Evolutionary conservation across 1,139 yeast species (phyloP), one percentile per base, ranked within the genome.

Genomic region (Scheffersomyces quercinus): DNA sequence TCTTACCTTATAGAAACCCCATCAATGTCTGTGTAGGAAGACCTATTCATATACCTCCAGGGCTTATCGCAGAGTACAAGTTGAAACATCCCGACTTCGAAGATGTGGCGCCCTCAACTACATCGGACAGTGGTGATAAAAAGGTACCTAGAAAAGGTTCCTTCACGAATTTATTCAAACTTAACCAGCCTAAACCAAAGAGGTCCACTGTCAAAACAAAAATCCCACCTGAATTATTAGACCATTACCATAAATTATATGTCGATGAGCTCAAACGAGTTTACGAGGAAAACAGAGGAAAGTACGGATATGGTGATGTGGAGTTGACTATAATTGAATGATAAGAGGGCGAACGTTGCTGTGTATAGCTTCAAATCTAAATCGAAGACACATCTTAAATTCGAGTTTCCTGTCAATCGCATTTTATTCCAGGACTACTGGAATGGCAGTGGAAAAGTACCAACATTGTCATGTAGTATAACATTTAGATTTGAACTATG

Each of bases 1-100:
- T 93, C 35, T 67, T 95, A 49, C 98, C 99, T 1, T 91, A 81
- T 62, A 74, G 97, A 51, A 79, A 84, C 45, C 89, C 91, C 1
- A 85, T 93, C 43, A 77, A 88, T 52, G 78, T 91, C 20, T 89
- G 88, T 31, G 81, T 87, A 37, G 99, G 99, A 0, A 70, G 70
- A 34, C 97, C 99, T 2, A 86, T 93, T 15, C 72, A 79, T 33
- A 79, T 91, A 4, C 89, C 91, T 2, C 55, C 61, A 4, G 67
- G 68, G 14, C 57, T 63, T n/a, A 48, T 73, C 31, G 62, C 60
- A 36, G 70, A 68, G 1, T 68, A 68, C 47, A 56, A 56, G 41
- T 48, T 52, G 14, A 51, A 63, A 41, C 64, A 70, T 46, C 68
- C 73, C 1, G 70, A 63, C 16, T 54, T 54, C 15, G 56, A 50